Base-by-base conservation (phyloP, 257 asterid genomes). In the Echites panduratus region DNA sequence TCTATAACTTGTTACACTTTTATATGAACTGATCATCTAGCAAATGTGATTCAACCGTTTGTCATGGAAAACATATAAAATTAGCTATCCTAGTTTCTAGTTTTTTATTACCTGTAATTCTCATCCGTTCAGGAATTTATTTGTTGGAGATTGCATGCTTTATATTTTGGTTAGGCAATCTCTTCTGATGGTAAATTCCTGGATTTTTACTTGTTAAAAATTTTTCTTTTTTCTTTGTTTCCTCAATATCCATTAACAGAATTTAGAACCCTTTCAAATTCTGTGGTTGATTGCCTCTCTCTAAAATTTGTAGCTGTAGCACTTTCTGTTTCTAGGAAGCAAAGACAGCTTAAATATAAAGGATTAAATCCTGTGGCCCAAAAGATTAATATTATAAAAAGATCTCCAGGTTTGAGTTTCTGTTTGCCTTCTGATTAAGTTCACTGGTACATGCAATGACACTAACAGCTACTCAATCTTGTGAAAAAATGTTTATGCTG, bases 91-190 rank as follows among this genome's bases (percentile, higher is more conserved):
- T 63, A 67, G 40, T 12, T 19, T 45, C 50, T 50, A 35, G 61
- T 57, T 70, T 5, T 41, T 41, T 49, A 6, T n/a, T 70, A 47
- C 50, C n/a, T 26, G 11, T 62, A 41, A 73, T 16, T 61, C 27
- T 14, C 50, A 56, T 70, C 12, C 52, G 5, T 64, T 67, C 1
- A 58, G 63, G 26, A 49, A 50, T 19, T 35, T 8, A n/a, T 6
- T 66, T 58, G 16, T 66, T 5, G 47, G 61, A 50, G 68, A 43
- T 22, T 32, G 17, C 41, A 49, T 72, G 64, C 61, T 70, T 35
- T 45, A 14, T 62, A 63, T 20, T 26, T 78, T 57, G 27, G 43
- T 45, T 58, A 54, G 56, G 57, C 52, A 61, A 19, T 4, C 32
- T 54, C 22, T 54, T 29, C n/a, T 19, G 50, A 41, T 13, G 7